Base-by-base conservation (phyloP, 2,329 filamentous ascomycete species). In the Botryotinia narcissicola region DNA sequence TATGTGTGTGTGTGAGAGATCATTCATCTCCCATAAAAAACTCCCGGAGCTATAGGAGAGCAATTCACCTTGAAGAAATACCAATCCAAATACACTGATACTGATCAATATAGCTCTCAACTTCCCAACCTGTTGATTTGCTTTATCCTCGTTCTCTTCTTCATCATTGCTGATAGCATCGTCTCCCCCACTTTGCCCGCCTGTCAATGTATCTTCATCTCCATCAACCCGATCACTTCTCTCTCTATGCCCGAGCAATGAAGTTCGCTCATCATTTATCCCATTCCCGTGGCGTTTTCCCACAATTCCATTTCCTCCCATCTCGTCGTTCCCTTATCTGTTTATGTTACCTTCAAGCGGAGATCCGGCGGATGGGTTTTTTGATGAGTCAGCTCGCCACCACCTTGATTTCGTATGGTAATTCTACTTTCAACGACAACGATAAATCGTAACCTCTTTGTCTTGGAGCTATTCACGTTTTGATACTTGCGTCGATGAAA, bases 41-140 rank as follows among this genome's bases (percentile, higher is more conserved):
- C 4, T 40, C 32, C 46, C 20, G 4, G 32, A 37, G 37, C 1
- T 51, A 51, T 16, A 51, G 1, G 12, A 51, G 48, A 7, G 25
- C 12, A 51, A 70, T 79, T 68, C 81, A 87, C 88, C 87, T 84
- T 89, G 88, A 25, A 90, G 80, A 77, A 91, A 90, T 42, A 91
- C 87, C 67, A 90, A 82, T 3, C 86, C 79, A 79, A 87, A 88
- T 76, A 89, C 83, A 75, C 86, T 89, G 60, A 85, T 75, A 22
- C 86, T 82, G 71, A 91, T 87, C 61, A 85, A 83, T 3, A 83
- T 60, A 12, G 80, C 84, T 67, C 86, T 76, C 16, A 67, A 32
- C 12, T 51, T 75, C 35, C 78, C 77, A 71, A 81, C 79, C 3
- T 77, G 73, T 67, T 80, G 79, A 70, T 79, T 81, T n/a, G 79